Conservation (phyloP, 2,329 filamentous ascomycete species). For the Neonectria hederae region DNA sequence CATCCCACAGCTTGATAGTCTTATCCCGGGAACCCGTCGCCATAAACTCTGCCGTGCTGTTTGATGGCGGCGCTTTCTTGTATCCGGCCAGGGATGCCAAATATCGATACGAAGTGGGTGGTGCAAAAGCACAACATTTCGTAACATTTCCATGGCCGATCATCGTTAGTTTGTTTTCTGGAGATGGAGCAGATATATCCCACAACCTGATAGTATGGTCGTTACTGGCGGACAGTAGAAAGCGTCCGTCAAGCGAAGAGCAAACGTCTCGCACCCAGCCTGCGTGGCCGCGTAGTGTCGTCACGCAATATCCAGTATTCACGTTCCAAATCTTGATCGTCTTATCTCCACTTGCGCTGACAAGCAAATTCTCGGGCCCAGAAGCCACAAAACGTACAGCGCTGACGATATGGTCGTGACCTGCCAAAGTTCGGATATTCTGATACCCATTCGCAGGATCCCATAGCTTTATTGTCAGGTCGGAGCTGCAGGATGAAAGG, state of each 20-base stretch:
- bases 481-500: slow-evolving; percentile 77
- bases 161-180: slow-evolving; percentile 80
- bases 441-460: slow-evolving; percentile 93
- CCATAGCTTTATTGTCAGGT: slow-evolving; percentile 95
- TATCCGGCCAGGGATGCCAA: slow-evolving; percentile 82
- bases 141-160: slow-evolving; percentile 87
- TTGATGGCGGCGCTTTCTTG: slow-evolving; percentile 80
- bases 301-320: slow-evolving; percentile 89
- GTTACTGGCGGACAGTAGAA: slow-evolving; percentile 82
- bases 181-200: slow-evolving; percentile 75
- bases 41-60: slow-evolving; percentile 84
- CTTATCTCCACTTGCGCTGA: slow-evolving; percentile 86
- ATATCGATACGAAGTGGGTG: slow-evolving; percentile 77
- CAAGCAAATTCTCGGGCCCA: slow-evolving; percentile 84
- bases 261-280: slow-evolving; percentile 93
- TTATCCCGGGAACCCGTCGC: slow-evolving; percentile 92
- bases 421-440: slow-evolving; percentile 89
- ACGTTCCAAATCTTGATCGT: slow-evolving; percentile 92
- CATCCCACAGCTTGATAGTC: slow-evolving; percentile 88
- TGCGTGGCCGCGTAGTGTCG: slow-evolving; percentile 84
- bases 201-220: slow-evolving; percentile 85
- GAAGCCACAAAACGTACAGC: slow-evolving; percentile 89
- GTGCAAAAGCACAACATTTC: slow-evolving; percentile 88
- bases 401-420: slow-evolving; percentile 92
- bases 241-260: slow-evolving; percentile 84